Percentiles rank a stretch among this genome's conserved stretches.
Evolutionary conservation across 805 yeast genomes (phyloP).

Genomic region (Cephaloascus fragrans): DNA sequence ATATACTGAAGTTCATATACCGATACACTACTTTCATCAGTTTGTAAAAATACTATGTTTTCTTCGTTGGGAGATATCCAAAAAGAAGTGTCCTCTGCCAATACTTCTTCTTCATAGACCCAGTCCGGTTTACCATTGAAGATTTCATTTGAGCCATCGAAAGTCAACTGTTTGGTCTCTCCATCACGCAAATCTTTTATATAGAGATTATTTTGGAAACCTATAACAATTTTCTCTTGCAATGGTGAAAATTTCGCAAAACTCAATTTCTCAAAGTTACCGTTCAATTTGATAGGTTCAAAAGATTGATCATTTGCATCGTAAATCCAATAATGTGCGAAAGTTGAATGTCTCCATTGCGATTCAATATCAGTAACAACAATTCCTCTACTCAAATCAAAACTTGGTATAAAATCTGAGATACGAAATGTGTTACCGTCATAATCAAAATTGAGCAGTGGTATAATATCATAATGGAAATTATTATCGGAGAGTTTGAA

Average conservation of each 20-base stretch:
- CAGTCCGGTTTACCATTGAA: constrained; percentile 90
- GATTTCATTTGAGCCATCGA: constrained; percentile 58
- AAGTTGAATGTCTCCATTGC: constrained; percentile 66
- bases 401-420: constrained; percentile 2
- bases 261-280: constrained; percentile 1
- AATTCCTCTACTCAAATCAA: constrained; percentile 36
- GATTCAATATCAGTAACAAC: constrained; percentile 37
- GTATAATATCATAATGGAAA: constrained; percentile 5
- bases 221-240: constrained; percentile 56
- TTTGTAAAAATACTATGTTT: constrained; percentile 51
- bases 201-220: constrained; percentile 61
- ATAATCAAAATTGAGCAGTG: constrained; percentile 24
- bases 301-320: constrained; percentile 30
- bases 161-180: constrained; percentile 41
- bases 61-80: constrained; percentile 85
- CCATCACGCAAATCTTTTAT: constrained; percentile 26
- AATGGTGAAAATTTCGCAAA: constrained; percentile 68
- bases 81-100: constrained; percentile 55
- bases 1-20: constrained; percentile 68
- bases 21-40: constrained; percentile 68
- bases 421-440: constrained; percentile 25
- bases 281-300: constrained; percentile 14
- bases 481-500: not conserved
- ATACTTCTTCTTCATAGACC: constrained; percentile 91
- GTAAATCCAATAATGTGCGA: constrained; percentile 51